These are phyloP conservation scores for Beta corolliflora DNA, from an alignment of 179 eudicot species.

Conservation along the genomic window DNA sequence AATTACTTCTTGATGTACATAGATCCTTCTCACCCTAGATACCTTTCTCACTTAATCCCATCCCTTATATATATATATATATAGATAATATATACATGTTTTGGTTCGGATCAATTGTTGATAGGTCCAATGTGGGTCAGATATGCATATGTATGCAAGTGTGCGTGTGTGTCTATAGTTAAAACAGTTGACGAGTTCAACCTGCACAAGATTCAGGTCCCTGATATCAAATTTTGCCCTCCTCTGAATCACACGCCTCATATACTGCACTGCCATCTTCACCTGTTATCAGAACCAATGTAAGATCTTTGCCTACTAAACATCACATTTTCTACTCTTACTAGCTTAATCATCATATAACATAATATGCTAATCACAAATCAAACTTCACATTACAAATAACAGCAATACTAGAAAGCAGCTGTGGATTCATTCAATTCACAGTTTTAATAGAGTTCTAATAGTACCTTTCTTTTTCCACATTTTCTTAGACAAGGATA, in stretches of 20 bases:
- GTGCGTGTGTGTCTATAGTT: neutral
- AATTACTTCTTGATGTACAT: too few relatives aligned
- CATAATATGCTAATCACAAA: neutral
- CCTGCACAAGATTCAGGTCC: conserved; percentile 74
- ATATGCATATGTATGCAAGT: neutral
- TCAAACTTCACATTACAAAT: conserved; percentile 4
- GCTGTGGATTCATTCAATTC: neutral
- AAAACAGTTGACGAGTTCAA: conserved; percentile 13
- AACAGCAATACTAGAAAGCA: neutral
- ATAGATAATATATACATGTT: too few relatives aligned
- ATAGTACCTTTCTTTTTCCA: too few relatives aligned
- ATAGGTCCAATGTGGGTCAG: too few relatives aligned
- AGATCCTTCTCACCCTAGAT: too few relatives aligned
- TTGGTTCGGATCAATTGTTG: too few relatives aligned
- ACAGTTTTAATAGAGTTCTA: neutral
- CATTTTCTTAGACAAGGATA: too few relatives aligned
- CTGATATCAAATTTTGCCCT: conserved; percentile 89
- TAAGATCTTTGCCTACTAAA: neutral
- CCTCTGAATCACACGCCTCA: conserved; percentile 82
- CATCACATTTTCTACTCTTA: neutral
- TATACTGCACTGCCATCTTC: conserved; percentile 82
- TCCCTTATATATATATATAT: too few relatives aligned
- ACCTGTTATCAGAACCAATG: conserved; percentile 41
- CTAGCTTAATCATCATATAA: neutral
- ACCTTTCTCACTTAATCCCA: too few relatives aligned